A percentile compares a stretch with the other conserved stretches of the same genome.
Evolutionary conservation across 345 rosid species (phyloP).

Genomic region (Melaleuca alternifolia): DNA sequence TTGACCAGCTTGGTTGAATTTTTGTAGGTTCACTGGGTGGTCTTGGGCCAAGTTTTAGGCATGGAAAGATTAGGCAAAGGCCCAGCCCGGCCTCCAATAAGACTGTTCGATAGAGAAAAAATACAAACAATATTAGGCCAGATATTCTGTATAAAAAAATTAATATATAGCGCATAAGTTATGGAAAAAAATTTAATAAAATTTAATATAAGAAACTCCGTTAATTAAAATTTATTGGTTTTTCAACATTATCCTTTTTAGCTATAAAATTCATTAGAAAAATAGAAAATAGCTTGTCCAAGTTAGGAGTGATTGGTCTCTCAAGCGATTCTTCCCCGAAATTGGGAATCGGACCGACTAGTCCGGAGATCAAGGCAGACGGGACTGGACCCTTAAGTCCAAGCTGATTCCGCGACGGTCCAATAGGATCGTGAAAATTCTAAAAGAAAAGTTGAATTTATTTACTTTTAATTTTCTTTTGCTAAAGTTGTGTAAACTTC

Average conservation of each 20-base stretch:
- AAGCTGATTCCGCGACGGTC: too few relatives aligned
- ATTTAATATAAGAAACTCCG: background rate
- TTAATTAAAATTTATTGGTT: background rate
- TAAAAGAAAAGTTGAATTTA: too few relatives aligned
- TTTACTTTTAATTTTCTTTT: too few relatives aligned
- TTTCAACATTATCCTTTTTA: background rate
- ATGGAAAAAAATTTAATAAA: background rate
- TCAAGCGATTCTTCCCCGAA: too few relatives aligned
- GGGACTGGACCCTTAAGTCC: too few relatives aligned
- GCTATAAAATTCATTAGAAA: background rate
- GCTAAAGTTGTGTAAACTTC: too few relatives aligned
- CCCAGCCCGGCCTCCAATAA: background rate
- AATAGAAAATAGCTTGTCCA: background rate
- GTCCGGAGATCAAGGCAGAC: too few relatives aligned
- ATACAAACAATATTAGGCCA: background rate
- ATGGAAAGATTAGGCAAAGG: background rate
- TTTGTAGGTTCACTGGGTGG: background rate
- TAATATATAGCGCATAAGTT: background rate
- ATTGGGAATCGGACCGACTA: too few relatives aligned
- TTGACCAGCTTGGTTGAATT: background rate
- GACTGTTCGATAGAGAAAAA: background rate
- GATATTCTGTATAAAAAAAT: background rate
- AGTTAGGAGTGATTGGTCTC: too few relatives aligned
- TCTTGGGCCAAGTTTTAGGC: background rate
- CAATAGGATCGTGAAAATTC: too few relatives aligned